These are phyloP conservation scores for Diaporthe caulivora DNA, from an alignment of 2,329 filamentous ascomycete species.

Conservation along the genomic window DNA sequence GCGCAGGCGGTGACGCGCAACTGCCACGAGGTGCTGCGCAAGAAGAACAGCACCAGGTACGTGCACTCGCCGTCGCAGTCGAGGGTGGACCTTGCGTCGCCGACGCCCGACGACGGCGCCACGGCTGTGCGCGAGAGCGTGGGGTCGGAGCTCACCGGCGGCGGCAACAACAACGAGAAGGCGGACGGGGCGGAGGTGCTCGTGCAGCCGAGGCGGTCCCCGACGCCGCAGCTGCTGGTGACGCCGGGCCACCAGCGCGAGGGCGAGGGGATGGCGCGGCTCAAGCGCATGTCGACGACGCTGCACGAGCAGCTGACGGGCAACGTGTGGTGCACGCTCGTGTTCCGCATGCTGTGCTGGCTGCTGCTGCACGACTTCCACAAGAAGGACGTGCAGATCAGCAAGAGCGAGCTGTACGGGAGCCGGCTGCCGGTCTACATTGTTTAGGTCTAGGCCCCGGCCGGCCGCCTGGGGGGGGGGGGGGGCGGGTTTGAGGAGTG, in stretches of 20 bases:
- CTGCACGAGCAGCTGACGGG: conserved; percentile 42
- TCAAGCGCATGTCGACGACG: conserved; percentile 28
- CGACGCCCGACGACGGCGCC: conserved; percentile 40
- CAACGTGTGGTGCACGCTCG: conserved; percentile 67
- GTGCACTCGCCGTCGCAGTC: conserved; percentile 41
- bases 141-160: not conserved
- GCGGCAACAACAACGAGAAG: conserved; percentile 2
- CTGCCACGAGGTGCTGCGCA: conserved; percentile 47
- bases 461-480: no score
- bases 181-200: not conserved
- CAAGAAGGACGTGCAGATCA: conserved; percentile 64
- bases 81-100: conserved; percentile 36
- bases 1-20: conserved; percentile 54
- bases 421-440: conserved; percentile 70
- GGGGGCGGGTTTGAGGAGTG: not conserved
- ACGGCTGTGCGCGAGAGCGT: not conserved
- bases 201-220: conserved; percentile 17
- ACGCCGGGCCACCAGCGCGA: not conserved
- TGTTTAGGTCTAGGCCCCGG: conserved; percentile 45
- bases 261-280: conserved; percentile 23
- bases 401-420: conserved; percentile 65
- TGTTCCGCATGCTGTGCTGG: conserved; percentile 71
- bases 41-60: conserved; percentile 42
- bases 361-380: conserved; percentile 69
- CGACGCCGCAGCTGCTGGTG: conserved; percentile 32